Evolutionary conservation across 371 early-diverging fungal genomes (phyloP).

Genomic region (Rhizopus sp.): DNA sequence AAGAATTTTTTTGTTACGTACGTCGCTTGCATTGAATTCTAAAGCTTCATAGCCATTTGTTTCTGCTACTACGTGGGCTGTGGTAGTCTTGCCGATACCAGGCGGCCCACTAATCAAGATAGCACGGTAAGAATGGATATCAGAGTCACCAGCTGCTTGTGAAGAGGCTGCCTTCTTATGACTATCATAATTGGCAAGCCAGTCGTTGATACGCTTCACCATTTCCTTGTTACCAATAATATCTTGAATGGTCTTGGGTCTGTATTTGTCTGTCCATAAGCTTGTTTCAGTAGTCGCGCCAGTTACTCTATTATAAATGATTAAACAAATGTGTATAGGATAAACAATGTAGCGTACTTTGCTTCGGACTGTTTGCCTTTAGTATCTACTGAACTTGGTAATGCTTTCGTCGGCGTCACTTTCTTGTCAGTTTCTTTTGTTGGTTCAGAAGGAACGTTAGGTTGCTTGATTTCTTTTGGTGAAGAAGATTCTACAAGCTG

Average conservation of each 20-base stretch:
- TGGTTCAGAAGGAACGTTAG: slow-evolving; percentile 6
- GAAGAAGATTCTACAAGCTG: slow-evolving; percentile 67
- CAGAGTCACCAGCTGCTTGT: slow-evolving; percentile 19
- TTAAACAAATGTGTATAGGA: too few relatives aligned
- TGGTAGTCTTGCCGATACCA: slow-evolving; percentile 99
- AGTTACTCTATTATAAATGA: background rate
- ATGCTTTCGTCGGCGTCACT: background rate
- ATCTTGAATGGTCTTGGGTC: slow-evolving; percentile 81
- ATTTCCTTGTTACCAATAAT: slow-evolving; percentile 92
- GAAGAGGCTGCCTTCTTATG: slow-evolving; percentile 27
- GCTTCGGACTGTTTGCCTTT: background rate
- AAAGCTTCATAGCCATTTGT: slow-evolving; percentile 82
- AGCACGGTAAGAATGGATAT: slow-evolving; percentile 57
- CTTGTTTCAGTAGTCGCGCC: background rate
- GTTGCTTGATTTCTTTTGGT: slow-evolving; percentile 20
- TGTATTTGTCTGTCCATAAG: slow-evolving; percentile 97
- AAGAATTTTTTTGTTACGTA: slow-evolving; percentile 88
- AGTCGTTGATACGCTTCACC: slow-evolving; percentile 49
- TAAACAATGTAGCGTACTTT: slow-evolving; percentile 6
- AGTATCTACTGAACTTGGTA: too few relatives aligned
- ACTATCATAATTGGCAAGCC: slow-evolving; percentile 32
- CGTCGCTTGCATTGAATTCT: slow-evolving; percentile 99
- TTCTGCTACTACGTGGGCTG: slow-evolving; percentile 89
- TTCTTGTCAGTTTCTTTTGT: slow-evolving; percentile 9
- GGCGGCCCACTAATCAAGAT: slow-evolving; percentile 96